Evolutionary conservation across 192 early-diverging fungal species (phyloP).

Genomic region (Entomortierella parvispora): DNA sequence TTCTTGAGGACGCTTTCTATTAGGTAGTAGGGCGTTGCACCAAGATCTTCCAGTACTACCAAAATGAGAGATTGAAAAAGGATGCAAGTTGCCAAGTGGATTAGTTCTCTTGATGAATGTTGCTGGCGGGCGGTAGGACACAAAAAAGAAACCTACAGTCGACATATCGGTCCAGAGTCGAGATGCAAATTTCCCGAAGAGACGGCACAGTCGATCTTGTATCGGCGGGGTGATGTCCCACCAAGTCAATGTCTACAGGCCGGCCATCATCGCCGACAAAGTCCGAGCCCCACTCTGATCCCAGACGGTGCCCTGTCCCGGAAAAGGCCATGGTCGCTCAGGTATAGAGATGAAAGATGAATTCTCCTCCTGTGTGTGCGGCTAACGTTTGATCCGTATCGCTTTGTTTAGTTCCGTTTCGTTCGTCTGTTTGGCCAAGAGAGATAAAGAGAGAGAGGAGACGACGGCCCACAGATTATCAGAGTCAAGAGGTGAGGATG

Average conservation of each 20-base stretch:
- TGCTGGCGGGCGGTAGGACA: not conserved
- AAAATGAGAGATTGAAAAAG: not conserved
- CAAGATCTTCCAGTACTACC: slow-evolving; percentile 52
- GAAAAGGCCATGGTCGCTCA: slow-evolving; percentile 28
- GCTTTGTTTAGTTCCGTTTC: too few relatives aligned
- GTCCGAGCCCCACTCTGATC: slow-evolving; percentile 1
- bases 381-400: too few relatives aligned
- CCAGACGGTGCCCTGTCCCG: slow-evolving; percentile 30
- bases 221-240: too few relatives aligned
- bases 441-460: not conserved
- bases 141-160: slow-evolving; percentile 20
- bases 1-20: slow-evolving; percentile 46
- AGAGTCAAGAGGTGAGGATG: too few relatives aligned
- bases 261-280: not conserved
- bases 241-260: too few relatives aligned
- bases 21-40: slow-evolving; percentile 41
- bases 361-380: too few relatives aligned
- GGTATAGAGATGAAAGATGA: too few relatives aligned
- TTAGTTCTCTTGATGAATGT: too few relatives aligned
- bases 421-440: too few relatives aligned
- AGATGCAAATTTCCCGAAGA: slow-evolving; percentile 33
- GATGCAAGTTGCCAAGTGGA: not conserved
- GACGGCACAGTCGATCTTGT: slow-evolving; percentile 14
- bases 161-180: slow-evolving; percentile 37
- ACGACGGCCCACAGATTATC: too few relatives aligned